These are phyloP conservation scores for Phellinidium pouzarii DNA, from an alignment of 1,284 basidiomycete species.

Conservation along the genomic window DNA sequence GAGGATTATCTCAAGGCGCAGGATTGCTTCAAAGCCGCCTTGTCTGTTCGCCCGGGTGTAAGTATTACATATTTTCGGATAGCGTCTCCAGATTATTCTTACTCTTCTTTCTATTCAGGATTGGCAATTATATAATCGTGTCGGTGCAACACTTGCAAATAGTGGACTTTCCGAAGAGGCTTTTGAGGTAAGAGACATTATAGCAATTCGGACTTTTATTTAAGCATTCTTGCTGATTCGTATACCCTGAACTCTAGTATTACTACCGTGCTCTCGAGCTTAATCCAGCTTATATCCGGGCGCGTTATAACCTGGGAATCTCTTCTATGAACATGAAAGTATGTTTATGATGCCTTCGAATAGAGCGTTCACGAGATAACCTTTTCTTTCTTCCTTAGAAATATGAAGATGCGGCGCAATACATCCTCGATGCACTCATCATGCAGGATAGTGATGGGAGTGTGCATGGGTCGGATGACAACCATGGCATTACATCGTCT, in stretches of 20 bases:
- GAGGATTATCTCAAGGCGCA: slow-evolving; percentile 91
- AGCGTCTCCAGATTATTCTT: slow-evolving; percentile 12
- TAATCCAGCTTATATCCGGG: slow-evolving; percentile 91
- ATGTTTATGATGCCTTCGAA: slow-evolving; percentile 25
- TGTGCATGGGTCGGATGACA: slow-evolving; percentile 44
- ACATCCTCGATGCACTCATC: slow-evolving; percentile 79
- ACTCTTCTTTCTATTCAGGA: slow-evolving; percentile 48
- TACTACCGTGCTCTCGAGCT: slow-evolving; percentile 87
- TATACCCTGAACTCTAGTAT: slow-evolving; percentile 42
- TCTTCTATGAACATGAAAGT: slow-evolving; percentile 83
- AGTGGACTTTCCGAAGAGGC: slow-evolving; percentile 81
- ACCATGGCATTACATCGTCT: slow-evolving; percentile 65
- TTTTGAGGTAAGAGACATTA: slow-evolving; percentile 33
- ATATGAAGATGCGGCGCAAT: slow-evolving; percentile 78
- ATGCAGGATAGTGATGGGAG: slow-evolving; percentile 77
- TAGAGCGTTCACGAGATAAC: not conserved
- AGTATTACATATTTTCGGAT: slow-evolving; percentile 24
- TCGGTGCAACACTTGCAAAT: slow-evolving; percentile 95
- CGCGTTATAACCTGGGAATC: slow-evolving; percentile 88
- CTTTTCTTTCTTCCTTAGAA: slow-evolving; percentile 40
- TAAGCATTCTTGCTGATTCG: not conserved
- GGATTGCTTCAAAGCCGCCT: slow-evolving; percentile 90
- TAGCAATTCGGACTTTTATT: not conserved
- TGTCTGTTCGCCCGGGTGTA: slow-evolving; percentile 84
- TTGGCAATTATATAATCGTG: slow-evolving; percentile 92